Base-by-base conservation (phyloP, 176 grass and related monocot species). In the Musa beccarii region DNA sequence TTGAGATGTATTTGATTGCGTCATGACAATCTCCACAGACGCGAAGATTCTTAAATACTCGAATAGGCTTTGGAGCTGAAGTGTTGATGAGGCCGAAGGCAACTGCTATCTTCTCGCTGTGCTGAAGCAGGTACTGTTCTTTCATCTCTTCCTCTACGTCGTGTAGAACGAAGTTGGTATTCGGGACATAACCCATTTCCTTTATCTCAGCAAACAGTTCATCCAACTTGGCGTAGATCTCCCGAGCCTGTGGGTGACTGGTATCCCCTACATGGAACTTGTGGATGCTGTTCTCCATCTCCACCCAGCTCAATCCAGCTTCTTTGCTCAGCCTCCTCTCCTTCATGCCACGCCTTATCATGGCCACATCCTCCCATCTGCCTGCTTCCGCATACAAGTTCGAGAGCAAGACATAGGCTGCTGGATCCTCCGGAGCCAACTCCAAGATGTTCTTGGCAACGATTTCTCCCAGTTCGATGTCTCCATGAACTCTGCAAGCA, bases 31-130 rank as follows among this genome's bases (percentile, higher is more conserved):
- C 90, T 75, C 85, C 75, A 2, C 86, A 93, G 15, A 98, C 90
- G 16, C 90, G 79, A 51, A 98, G 85, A 73, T 93, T 97, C 73
- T 97, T 97, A 80, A 97, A 97, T 86, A 93, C 81, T 22, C 90
- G 88, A 79, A 93, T 87, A 15, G 87, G 89, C 82, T 92, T 90
- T 21, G 77, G 69, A 78, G 72, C 82, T 23, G 81, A 83, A 15
- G 79, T 83, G 53, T 69, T 75, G 79, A 97, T 87, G 56, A 93
- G 86, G 75, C 93, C 88, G 16, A 93, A 97, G 1, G 85, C 80
- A 1, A 89, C 86, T 21, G 90, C 84, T 13, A 97, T 90, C 84
- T 93, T 97, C 84, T 96, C 93, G 10, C 89, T 97, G 75, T 97
- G 93, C 63, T 91, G 93, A 83, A 87, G 74, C 55, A 97, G 86